These are phyloP conservation scores for Didymella pomorum DNA, from an alignment of 2,329 filamentous ascomycete species.

Conservation along the genomic window DNA sequence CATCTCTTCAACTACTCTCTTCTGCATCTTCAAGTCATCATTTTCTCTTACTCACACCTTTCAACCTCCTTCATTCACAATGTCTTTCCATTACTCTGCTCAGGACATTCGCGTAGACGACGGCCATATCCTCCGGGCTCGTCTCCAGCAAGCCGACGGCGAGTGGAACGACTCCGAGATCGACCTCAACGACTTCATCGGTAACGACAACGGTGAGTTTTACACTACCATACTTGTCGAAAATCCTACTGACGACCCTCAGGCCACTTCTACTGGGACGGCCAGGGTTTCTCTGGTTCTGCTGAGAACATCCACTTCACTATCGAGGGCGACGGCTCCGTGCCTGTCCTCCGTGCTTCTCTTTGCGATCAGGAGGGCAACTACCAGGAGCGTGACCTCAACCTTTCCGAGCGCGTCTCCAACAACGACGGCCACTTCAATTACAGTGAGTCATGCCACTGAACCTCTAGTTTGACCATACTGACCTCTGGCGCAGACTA, in stretches of 20 bases:
- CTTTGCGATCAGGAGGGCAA: slow-evolving; percentile 58
- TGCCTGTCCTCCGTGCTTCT: slow-evolving; percentile 63
- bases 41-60: background rate
- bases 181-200: slow-evolving; percentile 60
- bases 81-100: slow-evolving; percentile 60
- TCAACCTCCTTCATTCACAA: slow-evolving; percentile 18
- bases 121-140: slow-evolving; percentile 58
- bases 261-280: slow-evolving; percentile 59
- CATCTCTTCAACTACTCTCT: slow-evolving; percentile 8
- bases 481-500: slow-evolving; percentile 10
- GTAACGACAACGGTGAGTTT: slow-evolving; percentile 60
- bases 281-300: slow-evolving; percentile 57
- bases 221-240: background rate
- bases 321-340: slow-evolving; percentile 60
- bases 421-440: slow-evolving; percentile 59
- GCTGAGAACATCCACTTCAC: slow-evolving; percentile 58
- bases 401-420: slow-evolving; percentile 63
- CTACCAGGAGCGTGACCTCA: slow-evolving; percentile 56
- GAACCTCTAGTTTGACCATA: background rate
- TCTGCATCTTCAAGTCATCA: slow-evolving; percentile 1
- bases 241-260: background rate
- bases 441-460: slow-evolving; percentile 24
- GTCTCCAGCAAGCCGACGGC: slow-evolving; percentile 54
- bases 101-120: slow-evolving; percentile 60
- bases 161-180: slow-evolving; percentile 56